Evolutionary conservation across 768 basidiomycete genomes (phyloP).

Genomic region (Leccinum subgranulosum): DNA sequence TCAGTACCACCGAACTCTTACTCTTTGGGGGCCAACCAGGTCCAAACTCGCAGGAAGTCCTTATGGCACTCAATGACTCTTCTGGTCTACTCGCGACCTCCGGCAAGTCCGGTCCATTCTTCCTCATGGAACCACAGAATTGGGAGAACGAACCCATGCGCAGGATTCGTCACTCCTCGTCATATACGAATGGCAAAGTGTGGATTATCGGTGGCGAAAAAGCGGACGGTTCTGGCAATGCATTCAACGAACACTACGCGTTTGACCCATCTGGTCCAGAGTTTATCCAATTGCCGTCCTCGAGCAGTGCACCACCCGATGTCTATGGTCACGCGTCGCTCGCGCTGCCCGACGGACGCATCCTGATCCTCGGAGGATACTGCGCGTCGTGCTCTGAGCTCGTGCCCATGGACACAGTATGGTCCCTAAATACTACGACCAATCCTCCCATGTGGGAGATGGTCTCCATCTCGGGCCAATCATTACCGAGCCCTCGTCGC

Average conservation of each 20-base stretch:
- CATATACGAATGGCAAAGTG: conserved; percentile 48
- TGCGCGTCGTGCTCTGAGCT: conserved; percentile 44
- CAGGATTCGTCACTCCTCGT: conserved; percentile 72
- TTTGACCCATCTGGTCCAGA: conserved; percentile 49
- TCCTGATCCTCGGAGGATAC: conserved; percentile 78
- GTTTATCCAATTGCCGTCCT: conserved; percentile 55
- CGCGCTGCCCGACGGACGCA: conserved; percentile 62
- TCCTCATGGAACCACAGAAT: conserved; percentile 43
- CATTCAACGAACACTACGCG: conserved; percentile 60
- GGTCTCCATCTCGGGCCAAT: conserved; percentile 36
- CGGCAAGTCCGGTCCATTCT: conserved; percentile 38
- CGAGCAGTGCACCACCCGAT: conserved; percentile 54
- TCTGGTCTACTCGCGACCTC: conserved; percentile 51
- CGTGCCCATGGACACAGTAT: conserved; percentile 57
- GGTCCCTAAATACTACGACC: conserved; percentile 58
- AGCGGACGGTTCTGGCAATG: conserved; percentile 71
- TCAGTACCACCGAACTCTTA: conserved; percentile 50
- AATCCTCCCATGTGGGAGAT: conserved; percentile 48
- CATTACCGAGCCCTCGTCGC: conserved; percentile 56
- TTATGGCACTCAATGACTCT: conserved; percentile 59
- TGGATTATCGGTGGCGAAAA: conserved; percentile 79
- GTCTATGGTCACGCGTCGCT: conserved; percentile 72
- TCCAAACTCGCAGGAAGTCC: conserved; percentile 49
- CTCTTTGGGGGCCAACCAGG: conserved; percentile 78
- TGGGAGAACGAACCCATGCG: conserved; percentile 71